Evolutionary conservation across 2,329 filamentous ascomycete genomes (phyloP).

Genomic region (Pochonia chlamydosporia): DNA sequence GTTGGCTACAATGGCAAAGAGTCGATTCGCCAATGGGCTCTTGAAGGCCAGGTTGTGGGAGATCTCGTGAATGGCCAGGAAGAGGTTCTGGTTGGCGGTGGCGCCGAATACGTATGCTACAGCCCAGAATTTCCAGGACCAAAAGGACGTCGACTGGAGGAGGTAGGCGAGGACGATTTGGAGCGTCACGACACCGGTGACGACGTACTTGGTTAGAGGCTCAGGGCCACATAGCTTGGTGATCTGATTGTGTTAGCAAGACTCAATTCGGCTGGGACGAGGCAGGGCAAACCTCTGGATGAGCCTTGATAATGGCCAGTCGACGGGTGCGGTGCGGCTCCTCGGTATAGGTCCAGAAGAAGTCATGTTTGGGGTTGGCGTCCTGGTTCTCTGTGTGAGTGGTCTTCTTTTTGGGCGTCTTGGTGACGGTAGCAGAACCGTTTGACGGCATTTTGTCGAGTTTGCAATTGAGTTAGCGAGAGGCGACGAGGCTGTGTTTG

Average conservation of each 20-base stretch:
- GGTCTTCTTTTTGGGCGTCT: constrained; percentile 22
- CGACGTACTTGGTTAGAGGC: constrained; percentile 90
- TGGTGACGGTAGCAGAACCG: constrained; percentile 27
- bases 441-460: constrained; percentile 20
- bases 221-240: constrained; percentile 96
- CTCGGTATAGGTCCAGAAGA: constrained; percentile 99
- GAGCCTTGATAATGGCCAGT: constrained; percentile 93
- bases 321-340: constrained; percentile 90
- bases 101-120: constrained; percentile 89
- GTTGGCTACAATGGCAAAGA: constrained; percentile 91
- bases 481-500: no score
- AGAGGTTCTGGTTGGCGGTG: constrained; percentile 96
- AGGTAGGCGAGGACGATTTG: constrained; percentile 74
- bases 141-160: constrained; percentile 70
- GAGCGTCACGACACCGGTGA: constrained; percentile 73
- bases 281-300: constrained; percentile 66
- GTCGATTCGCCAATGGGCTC: constrained; percentile 69
- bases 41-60: constrained; percentile 95
- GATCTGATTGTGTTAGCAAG: constrained; percentile 50
- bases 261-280: background rate
- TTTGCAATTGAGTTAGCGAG: background rate
- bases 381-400: constrained; percentile 13
- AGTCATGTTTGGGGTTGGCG: constrained; percentile 40
- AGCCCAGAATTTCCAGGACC: constrained; percentile 78
- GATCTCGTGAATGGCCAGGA: constrained; percentile 98